Evolutionary conservation across 179 eudicot genomes (phyloP).

Genomic region (Actinidia polygama): DNA sequence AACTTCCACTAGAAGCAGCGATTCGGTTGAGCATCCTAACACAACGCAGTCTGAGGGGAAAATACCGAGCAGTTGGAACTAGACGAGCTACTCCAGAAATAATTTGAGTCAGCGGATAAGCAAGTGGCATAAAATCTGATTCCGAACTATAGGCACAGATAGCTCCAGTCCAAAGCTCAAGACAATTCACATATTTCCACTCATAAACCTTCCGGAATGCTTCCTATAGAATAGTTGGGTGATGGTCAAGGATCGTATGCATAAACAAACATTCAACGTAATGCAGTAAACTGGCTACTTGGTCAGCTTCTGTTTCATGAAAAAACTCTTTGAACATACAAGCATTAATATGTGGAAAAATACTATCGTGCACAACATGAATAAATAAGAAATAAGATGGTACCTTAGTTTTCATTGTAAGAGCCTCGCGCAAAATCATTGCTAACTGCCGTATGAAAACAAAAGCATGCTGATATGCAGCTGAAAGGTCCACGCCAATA

Average conservation of each 20-base stretch:
- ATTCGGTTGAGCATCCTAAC: constrained; percentile 89
- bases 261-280: not conserved
- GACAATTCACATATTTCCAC: constrained; percentile 93
- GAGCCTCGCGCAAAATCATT: constrained; percentile 74
- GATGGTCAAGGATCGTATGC: not conserved
- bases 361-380: not conserved
- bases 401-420: constrained; percentile 66
- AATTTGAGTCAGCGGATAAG: constrained; percentile 94
- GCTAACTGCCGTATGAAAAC: constrained; percentile 87
- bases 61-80: constrained; percentile 89
- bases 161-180: constrained; percentile 98
- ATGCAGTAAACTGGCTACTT: constrained; percentile 1
- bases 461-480: constrained; percentile 92
- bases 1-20: constrained; percentile 79
- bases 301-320: not conserved
- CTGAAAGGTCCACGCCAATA: constrained; percentile 74
- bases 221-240: constrained; percentile 50
- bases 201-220: constrained; percentile 83
- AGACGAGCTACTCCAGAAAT: constrained; percentile 87
- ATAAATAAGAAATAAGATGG: constrained; percentile 3
- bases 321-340: not conserved
- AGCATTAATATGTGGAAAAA: not conserved
- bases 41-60: constrained; percentile 93
- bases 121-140: constrained; percentile 82
- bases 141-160: constrained; percentile 79